These are phyloP conservation scores for Capsicum rhomboideum DNA, from an alignment of 257 asterid species.

Conservation along the genomic window DNA sequence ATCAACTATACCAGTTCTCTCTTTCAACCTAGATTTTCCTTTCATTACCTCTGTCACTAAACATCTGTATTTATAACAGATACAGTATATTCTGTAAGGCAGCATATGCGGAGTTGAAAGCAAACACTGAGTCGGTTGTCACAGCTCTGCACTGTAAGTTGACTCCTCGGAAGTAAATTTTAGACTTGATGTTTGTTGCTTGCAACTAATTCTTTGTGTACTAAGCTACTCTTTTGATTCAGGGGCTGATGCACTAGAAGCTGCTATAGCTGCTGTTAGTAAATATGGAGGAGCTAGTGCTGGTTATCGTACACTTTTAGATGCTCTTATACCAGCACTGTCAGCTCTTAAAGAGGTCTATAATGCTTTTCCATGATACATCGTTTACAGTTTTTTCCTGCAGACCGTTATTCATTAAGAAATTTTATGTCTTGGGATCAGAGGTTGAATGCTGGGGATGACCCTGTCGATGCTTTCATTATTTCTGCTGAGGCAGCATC, in stretches of 20 bases:
- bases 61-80: slow-evolving; percentile 29
- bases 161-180: slow-evolving; percentile 5
- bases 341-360: slow-evolving; percentile 73
- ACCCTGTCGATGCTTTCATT: slow-evolving; percentile 67
- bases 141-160: slow-evolving; percentile 66
- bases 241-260: slow-evolving; percentile 95
- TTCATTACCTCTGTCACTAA: background rate
- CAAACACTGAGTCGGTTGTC: slow-evolving; percentile 27
- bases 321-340: slow-evolving; percentile 90
- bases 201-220: background rate
- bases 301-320: slow-evolving; percentile 87
- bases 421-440: slow-evolving; percentile 21
- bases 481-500: slow-evolving; percentile 83
- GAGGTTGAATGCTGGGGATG: slow-evolving; percentile 72
- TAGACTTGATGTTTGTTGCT: slow-evolving; percentile 2
- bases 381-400: background rate
- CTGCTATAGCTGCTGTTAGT: slow-evolving; percentile 83
- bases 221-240: slow-evolving; percentile 21
- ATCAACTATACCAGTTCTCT: background rate
- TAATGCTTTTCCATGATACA: background rate
- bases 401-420: background rate
- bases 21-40: background rate
- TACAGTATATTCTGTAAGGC: slow-evolving; percentile 86
- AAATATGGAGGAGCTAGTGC: slow-evolving; percentile 93
- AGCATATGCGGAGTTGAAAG: slow-evolving; percentile 70